These are phyloP conservation scores for Plectosphaerella cucumerina DNA, from an alignment of 2,329 filamentous ascomycete genomes.

Conservation along the genomic window DNA sequence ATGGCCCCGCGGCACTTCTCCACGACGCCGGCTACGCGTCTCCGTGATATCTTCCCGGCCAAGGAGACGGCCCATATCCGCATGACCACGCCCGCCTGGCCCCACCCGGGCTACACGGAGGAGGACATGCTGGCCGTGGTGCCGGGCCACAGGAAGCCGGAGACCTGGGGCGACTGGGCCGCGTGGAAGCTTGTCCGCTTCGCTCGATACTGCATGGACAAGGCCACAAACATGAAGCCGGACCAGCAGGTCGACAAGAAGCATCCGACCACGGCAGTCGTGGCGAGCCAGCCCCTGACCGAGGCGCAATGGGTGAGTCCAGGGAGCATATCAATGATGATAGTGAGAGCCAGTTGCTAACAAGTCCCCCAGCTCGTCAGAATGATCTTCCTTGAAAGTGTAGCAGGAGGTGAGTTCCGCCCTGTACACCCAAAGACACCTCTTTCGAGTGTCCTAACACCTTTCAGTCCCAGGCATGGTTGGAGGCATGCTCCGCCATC, in stretches of 20 bases:
- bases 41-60: conserved; percentile 59
- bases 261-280: conserved; percentile 50
- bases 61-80: conserved; percentile 59
- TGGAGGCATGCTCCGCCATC: conserved; percentile 86
- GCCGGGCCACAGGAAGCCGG: conserved; percentile 72
- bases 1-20: conserved; percentile 39
- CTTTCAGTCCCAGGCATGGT: conserved; percentile 86
- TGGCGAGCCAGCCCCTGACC: conserved; percentile 59
- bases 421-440: background rate
- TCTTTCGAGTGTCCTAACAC: background rate
- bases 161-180: conserved; percentile 70
- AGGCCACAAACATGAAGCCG: conserved; percentile 69
- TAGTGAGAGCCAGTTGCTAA: too few species aligned
- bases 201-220: conserved; percentile 75
- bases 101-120: conserved; percentile 69
- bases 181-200: conserved; percentile 75
- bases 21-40: conserved; percentile 38
- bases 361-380: conserved; percentile 55
- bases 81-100: conserved; percentile 62
- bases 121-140: conserved; percentile 72
- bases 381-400: conserved; percentile 90
- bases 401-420: conserved; percentile 57
- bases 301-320: conserved; percentile 77
- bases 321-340: background rate
- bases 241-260: conserved; percentile 63